Evolutionary conservation across 2,329 filamentous ascomycete species (phyloP).

Genomic region (Ophiobolus disseminans): DNA sequence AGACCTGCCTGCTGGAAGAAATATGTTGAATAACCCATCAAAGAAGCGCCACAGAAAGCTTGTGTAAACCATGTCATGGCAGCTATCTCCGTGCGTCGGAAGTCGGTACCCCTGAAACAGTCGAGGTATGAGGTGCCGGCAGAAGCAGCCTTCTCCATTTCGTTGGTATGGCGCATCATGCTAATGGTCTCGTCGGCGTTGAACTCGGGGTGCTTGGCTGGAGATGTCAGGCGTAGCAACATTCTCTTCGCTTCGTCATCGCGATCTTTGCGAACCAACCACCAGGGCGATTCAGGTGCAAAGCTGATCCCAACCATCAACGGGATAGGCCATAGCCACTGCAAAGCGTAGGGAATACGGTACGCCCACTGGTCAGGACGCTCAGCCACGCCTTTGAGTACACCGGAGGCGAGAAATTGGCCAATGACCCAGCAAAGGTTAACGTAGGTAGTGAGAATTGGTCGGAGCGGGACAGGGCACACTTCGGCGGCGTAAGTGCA

Average conservation of each 20-base stretch:
- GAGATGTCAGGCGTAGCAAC: constrained; percentile 69
- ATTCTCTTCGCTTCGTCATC: constrained; percentile 70
- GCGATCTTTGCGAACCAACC: constrained; percentile 72
- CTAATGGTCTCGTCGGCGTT: constrained; percentile 66
- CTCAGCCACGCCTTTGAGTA: constrained; percentile 71
- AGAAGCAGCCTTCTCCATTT: constrained; percentile 73
- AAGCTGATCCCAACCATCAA: constrained; percentile 71
- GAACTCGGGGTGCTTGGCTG: constrained; percentile 51
- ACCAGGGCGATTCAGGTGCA: constrained; percentile 76
- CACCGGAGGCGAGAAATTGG: constrained; percentile 74
- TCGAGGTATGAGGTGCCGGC: constrained; percentile 77
- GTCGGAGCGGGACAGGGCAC: constrained; percentile 73
- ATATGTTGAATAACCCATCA: constrained; percentile 53
- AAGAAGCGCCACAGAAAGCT: constrained; percentile 46
- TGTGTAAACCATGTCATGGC: constrained; percentile 59
- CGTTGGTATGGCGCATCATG: constrained; percentile 91
- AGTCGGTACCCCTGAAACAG: constrained; percentile 83
- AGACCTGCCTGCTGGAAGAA: constrained; percentile 59
- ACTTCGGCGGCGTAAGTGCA: constrained; percentile 64
- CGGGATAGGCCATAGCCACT: constrained; percentile 78
- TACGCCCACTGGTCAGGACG: constrained; percentile 72
- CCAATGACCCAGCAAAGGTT: constrained; percentile 80
- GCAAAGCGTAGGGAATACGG: constrained; percentile 70
- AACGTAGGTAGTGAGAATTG: constrained; percentile 67
- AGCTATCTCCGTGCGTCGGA: constrained; percentile 77